Evolutionary conservation across 1,284 basidiomycete species (phyloP).

Genomic region (Sanghuangporus sanghuang): DNA sequence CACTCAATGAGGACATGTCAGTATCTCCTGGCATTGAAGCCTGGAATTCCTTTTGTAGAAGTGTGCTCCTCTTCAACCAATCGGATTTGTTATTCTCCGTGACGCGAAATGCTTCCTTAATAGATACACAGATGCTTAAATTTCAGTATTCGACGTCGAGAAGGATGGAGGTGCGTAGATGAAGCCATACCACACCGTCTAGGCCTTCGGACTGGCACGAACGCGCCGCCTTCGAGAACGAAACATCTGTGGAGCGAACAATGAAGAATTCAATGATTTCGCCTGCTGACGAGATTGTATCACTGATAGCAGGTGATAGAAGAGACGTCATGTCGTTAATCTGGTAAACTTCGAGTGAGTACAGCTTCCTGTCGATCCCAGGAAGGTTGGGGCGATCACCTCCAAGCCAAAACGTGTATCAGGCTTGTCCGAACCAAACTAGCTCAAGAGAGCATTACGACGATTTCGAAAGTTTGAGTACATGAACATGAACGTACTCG

Average conservation of each 20-base stretch:
- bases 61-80: slow-evolving; percentile 8
- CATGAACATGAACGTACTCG: slow-evolving; percentile 45
- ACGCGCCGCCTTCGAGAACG: slow-evolving; percentile 41
- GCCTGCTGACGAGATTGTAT: slow-evolving; percentile 31
- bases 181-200: slow-evolving; percentile 21
- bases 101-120: slow-evolving; percentile 9
- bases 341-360: slow-evolving; percentile 28
- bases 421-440: slow-evolving; percentile 96
- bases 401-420: slow-evolving; percentile 85
- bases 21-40: neutral
- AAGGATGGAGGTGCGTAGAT: neutral
- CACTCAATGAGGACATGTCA: neutral
- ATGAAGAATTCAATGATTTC: slow-evolving; percentile 55
- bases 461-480: neutral
- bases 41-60: neutral
- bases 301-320: slow-evolving; percentile 35
- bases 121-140: neutral
- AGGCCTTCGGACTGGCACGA: slow-evolving; percentile 27
- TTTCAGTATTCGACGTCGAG: neutral
- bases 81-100: neutral
- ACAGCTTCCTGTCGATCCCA: neutral
- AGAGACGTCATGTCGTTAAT: slow-evolving; percentile 46
- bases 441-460: slow-evolving; percentile 14
- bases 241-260: slow-evolving; percentile 32
- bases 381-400: slow-evolving; percentile 38